Evolutionary conservation across 2,329 filamentous ascomycete species (phyloP).

Genomic region (Colletotrichum tofieldiae): DNA sequence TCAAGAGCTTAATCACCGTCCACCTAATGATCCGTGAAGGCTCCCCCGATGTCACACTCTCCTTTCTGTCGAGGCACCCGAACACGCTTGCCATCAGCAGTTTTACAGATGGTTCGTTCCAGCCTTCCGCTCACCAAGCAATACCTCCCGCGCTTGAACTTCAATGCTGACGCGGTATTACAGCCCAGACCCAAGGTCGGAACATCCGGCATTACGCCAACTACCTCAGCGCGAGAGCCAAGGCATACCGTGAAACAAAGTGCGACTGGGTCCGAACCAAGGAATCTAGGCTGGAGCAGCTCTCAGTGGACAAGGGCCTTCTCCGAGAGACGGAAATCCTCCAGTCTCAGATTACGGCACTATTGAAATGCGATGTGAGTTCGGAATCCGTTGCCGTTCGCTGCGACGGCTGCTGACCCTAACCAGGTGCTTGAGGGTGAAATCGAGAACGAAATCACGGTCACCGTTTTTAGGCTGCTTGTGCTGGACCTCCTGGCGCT

Average conservation of each 20-base stretch:
- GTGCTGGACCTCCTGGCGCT: slow-evolving; percentile 91
- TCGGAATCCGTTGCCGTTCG: not conserved
- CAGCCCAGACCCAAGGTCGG: slow-evolving; percentile 93
- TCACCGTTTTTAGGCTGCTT: slow-evolving; percentile 92
- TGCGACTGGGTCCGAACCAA: slow-evolving; percentile 91
- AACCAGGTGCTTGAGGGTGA: slow-evolving; percentile 86
- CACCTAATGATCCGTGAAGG: slow-evolving; percentile 99
- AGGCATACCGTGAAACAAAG: slow-evolving; percentile 86
- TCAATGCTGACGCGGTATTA: slow-evolving; percentile 16
- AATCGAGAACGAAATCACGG: slow-evolving; percentile 95
- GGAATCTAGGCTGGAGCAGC: slow-evolving; percentile 85
- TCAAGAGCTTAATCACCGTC: slow-evolving; percentile 96
- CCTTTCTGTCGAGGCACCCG: slow-evolving; percentile 86
- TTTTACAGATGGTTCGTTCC: slow-evolving; percentile 88
- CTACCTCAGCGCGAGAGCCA: slow-evolving; percentile 87
- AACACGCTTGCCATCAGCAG: slow-evolving; percentile 89
- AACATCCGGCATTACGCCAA: slow-evolving; percentile 94
- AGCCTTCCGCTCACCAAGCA: not conserved
- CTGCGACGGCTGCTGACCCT: slow-evolving; percentile 32
- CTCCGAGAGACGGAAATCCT: slow-evolving; percentile 92
- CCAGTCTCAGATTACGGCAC: slow-evolving; percentile 86
- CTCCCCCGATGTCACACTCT: slow-evolving; percentile 87
- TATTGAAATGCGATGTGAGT: slow-evolving; percentile 91
- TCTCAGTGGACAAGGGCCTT: slow-evolving; percentile 92
- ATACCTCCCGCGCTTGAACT: not conserved